Base-by-base conservation (phyloP, 2,329 filamentous ascomycete genomes). In the Neospermospora avenae region DNA sequence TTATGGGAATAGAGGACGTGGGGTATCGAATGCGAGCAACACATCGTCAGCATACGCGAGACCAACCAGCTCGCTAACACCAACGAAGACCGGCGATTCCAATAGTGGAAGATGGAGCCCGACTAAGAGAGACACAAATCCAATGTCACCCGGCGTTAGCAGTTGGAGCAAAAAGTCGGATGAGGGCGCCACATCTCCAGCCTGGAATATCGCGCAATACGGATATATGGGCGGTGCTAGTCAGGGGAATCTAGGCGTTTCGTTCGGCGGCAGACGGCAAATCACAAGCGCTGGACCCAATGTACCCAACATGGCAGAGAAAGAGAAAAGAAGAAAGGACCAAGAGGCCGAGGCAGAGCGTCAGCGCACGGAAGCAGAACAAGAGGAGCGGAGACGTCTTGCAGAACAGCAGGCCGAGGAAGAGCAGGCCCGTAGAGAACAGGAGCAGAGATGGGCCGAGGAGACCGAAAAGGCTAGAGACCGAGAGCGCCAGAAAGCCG, bases 141-240 rank as follows among this genome's bases (percentile, higher is more conserved):
- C 80, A 14, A 74, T 78, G 60, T 81, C 85, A 55, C 80, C 83
- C 41, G 71, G 79, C 1, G 84, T 93, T 63, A 96, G 90, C 72
- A 96, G 86, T 75, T 98, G 95, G 95, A 96, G 90, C 75, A 96
- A 86, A 73, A 90, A 84, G 74, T 83, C 84, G 58, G 91, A 97
- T 67, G 90, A 97, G 74, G 84, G 84, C 16, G 82, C 81, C 46
- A 97, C 93, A 1, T 82, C 87, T 25, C 95, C 95, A 0, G 95
- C 95, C 1, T 99, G 95, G 95, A 99, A 98, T 73, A 98, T 98
- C 68, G 89, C 93, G 59, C 95, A 99, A 73, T 99, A 99, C 72
- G 93, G 95, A 7, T 99, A 97, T 75, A 95, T 98, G 89, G 95
- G 95, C 60, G 95, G 95, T 52, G 95, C 95, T 25, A 97, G 91